Base-by-base conservation (phyloP, 1,139 yeast species). In the Debaryomyces subglobosus region DNA sequence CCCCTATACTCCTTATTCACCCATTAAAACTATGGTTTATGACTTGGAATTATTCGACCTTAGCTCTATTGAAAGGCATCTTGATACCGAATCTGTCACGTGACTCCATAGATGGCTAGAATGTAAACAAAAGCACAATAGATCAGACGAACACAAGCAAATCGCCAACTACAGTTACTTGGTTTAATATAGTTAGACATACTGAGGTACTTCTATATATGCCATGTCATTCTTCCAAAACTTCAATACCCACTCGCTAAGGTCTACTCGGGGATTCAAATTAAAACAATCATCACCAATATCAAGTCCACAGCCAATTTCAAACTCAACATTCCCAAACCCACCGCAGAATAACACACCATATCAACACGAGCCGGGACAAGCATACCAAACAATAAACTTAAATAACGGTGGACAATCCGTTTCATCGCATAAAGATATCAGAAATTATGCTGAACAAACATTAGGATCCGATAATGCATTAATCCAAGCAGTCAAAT, bases 381-480 rank as follows among this genome's bases (percentile, higher is more conserved):
- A 59, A 48, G 73, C 64, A 35, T 61, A 57, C 51, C 69, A 64
- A 55, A 70, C 68, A 27, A 62, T 62, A 32, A 62, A 60, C 47
- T 49, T 60, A 16, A 56, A 58, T 25, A 56, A 49, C 23, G 62
- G 61, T 1, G 69, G 67, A 7, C 77, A 74, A 49, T 62, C 74
- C 42, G 81, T 82, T 9, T 75, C 86, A 0, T 74, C 88, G 7
- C 95, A 86, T 62, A 81, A 74, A 57, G 90, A 85, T 63, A 81
- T 86, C 51, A 80, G 96, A 50, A 85, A 79, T 62, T 90, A 89
- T 60, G 98, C 97, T 0, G 97, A 92, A 64, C 94, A 95, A 47
- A 94, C 99, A 0, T 74, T 95, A 45, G 99, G 99, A 0, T 87
- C 97, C 0, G 96, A 94, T 43, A 86, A 94, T 37, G 91, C 91